Evolutionary conservation across 2,329 filamentous ascomycete species (phyloP).

Genomic region (Corniculantispora saksenae): DNA sequence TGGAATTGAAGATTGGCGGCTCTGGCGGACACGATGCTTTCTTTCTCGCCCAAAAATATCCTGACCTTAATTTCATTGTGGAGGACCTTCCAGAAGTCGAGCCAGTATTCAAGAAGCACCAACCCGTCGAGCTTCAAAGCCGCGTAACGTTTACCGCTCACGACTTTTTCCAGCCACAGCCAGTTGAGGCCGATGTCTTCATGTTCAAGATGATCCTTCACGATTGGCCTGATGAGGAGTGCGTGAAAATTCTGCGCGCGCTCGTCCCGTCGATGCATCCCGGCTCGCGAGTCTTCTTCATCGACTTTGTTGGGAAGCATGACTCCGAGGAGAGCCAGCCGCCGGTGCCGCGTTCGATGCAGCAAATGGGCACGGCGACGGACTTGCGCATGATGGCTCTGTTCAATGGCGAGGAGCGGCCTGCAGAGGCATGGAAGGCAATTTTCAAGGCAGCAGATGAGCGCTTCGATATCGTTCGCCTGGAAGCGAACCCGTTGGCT

Average conservation of each 20-base stretch:
- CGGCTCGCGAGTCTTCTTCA: slow-evolving; percentile 40
- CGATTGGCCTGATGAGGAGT: slow-evolving; percentile 53
- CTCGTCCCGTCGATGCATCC: slow-evolving; percentile 47
- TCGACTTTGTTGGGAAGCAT: slow-evolving; percentile 41
- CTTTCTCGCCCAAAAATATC: slow-evolving; percentile 41
- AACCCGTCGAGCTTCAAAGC: slow-evolving; percentile 34
- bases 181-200: slow-evolving; percentile 49
- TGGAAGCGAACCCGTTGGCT: slow-evolving; percentile 36
- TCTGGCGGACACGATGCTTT: slow-evolving; percentile 44
- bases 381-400: slow-evolving; percentile 54
- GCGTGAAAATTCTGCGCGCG: slow-evolving; percentile 40
- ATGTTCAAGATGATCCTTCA: slow-evolving; percentile 57
- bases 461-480: slow-evolving; percentile 41
- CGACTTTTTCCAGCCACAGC: slow-evolving; percentile 42
- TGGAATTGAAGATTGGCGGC: slow-evolving; percentile 38
- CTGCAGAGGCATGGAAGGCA: slow-evolving; percentile 45
- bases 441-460: slow-evolving; percentile 48
- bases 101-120: slow-evolving; percentile 37
- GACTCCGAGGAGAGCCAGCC: slow-evolving; percentile 24
- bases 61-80: slow-evolving; percentile 43
- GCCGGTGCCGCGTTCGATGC: slow-evolving; percentile 37
- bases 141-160: slow-evolving; percentile 40
- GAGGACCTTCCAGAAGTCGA: slow-evolving; percentile 45
- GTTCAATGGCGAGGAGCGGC: slow-evolving; percentile 50
- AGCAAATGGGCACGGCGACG: slow-evolving; percentile 42